phyloP scores from a whole-genome alignment of 176 grass and related monocot species.

The Eragrostis nindensis region DNA sequence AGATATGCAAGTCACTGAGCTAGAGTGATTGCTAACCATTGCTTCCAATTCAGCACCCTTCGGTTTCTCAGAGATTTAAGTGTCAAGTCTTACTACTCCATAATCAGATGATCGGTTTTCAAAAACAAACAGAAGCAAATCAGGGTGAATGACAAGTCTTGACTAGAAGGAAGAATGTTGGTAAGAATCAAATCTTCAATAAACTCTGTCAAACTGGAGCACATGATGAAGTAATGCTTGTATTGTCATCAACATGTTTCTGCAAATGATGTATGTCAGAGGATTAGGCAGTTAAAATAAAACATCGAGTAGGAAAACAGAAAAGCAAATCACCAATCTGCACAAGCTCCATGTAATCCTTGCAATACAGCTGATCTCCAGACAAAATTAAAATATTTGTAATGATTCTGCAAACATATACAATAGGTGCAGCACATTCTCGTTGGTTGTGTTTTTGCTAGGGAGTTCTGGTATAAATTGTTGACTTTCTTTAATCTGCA shows the following conservation, averaged over 20 bases:
- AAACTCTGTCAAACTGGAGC: constrained; percentile 56
- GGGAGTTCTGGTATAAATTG: too few relatives aligned
- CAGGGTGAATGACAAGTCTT: background rate
- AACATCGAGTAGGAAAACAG: background rate
- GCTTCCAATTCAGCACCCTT: constrained; percentile 59
- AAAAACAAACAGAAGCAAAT: background rate
- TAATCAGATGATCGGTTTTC: constrained; percentile 73
- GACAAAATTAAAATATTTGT: constrained; percentile 75
- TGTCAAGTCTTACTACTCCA: constrained; percentile 72
- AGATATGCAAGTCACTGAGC: background rate
- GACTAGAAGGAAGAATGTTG: background rate
- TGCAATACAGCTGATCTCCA: constrained; percentile 73
- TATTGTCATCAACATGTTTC: constrained; percentile 75
- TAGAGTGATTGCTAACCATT: constrained; percentile 56
- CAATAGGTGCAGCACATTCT: too few relatives aligned
- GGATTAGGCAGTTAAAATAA: constrained; percentile 22
- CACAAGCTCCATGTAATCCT: constrained; percentile 82
- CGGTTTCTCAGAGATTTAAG: constrained; percentile 76
- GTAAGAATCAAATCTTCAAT: background rate
- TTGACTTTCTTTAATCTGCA: too few relatives aligned
- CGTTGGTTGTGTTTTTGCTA: too few relatives aligned
- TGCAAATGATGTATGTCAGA: constrained; percentile 36
- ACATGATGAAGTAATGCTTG: constrained; percentile 74
- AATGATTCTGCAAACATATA: constrained; percentile 56
- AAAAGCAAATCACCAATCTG: constrained; percentile 39